Conservation (phyloP, 1,139 yeast species). For the Debaryomyces udenii region DNA sequence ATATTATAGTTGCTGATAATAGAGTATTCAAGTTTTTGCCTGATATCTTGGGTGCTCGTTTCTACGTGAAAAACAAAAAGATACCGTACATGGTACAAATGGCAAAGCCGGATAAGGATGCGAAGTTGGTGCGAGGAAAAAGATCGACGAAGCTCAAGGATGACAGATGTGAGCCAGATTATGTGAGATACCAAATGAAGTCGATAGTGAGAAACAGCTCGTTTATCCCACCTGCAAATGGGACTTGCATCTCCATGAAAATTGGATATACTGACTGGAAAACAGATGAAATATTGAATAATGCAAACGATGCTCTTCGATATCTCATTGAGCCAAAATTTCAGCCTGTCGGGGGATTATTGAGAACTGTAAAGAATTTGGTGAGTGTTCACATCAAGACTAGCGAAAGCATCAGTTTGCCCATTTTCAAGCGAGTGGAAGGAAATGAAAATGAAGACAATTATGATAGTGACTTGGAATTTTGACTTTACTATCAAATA, state of each 20-base stretch:
- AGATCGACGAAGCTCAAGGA: constrained; percentile 48
- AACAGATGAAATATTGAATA: constrained; percentile 46
- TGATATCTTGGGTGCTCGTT: constrained; percentile 55
- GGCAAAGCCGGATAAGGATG: constrained; percentile 54
- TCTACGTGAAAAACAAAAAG: constrained; percentile 60
- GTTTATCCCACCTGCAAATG: constrained; percentile 61
- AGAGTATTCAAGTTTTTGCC: constrained; percentile 64
- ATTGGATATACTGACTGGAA: constrained; percentile 57
- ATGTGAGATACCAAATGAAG: constrained; percentile 60
- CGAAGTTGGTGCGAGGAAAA: constrained; percentile 33
- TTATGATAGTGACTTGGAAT: constrained; percentile 35
- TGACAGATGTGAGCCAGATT: constrained; percentile 62
- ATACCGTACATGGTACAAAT: constrained; percentile 68
- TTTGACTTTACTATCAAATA: constrained; percentile 19
- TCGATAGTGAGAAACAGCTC: constrained; percentile 63
- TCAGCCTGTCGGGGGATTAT: constrained; percentile 62
- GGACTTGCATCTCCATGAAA: constrained; percentile 51
- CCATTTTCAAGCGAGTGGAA: constrained; percentile 28
- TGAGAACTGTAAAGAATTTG: constrained; percentile 44
- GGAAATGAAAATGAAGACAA: constrained; percentile 22
- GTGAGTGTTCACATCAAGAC: constrained; percentile 62
- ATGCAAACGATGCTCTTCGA: constrained; percentile 56
- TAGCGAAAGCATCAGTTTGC: constrained; percentile 63
- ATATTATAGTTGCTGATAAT: constrained; percentile 66
- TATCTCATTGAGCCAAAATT: constrained; percentile 52